Base-by-base conservation (phyloP, 441 rosid genomes). In the Arabidopsis hybrid region DNA sequence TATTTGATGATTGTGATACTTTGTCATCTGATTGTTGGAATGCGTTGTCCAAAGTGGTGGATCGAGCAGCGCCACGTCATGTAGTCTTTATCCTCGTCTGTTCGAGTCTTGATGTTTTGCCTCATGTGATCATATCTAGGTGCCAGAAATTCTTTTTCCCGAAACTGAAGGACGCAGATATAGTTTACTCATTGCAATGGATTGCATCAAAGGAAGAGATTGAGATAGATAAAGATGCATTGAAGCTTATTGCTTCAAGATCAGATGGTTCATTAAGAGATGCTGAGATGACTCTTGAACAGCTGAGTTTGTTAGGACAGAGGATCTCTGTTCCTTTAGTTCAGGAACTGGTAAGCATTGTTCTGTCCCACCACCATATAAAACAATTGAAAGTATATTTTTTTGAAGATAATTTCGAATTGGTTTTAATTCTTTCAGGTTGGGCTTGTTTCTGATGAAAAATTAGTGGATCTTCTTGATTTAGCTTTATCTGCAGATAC, bases 91-190 rank as follows among this genome's bases (percentile, higher is more conserved):
- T 93, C 82, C 92, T 96, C 57, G 90, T 93, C 75, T 83, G 97
- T 82, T 90, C 98, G 6, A 90, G 92, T 80, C 93, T 96, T 60
- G 97, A 96, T 65, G 90, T 89, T 75, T 77, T 96, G 75, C 99
- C 99, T 79, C 99, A 96, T 78, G 85, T 91, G 75, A 90, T 96
- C 80, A 82, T 91, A 78, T 91, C 98, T 17, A 88, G 99, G 69
- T 96, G 98, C 79, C 99, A 96, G 83, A 96, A 93, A 64, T 93
- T 96, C 87, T 96, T 93, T 80, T 96, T 93, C 79, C 97, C 99
- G 0, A 96, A 96, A 84, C 79, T 96, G 38, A 96, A 90, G 81
- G 99, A 96, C 59, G 95, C 90, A 3, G 99, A 95, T 80, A 90
- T 95, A 38, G 83, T 91, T 31, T 83, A 79, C 83, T 86, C 92